These are phyloP conservation scores for Ensete glaucum DNA, from an alignment of 176 grass and related monocot species.

Conservation along the genomic window DNA sequence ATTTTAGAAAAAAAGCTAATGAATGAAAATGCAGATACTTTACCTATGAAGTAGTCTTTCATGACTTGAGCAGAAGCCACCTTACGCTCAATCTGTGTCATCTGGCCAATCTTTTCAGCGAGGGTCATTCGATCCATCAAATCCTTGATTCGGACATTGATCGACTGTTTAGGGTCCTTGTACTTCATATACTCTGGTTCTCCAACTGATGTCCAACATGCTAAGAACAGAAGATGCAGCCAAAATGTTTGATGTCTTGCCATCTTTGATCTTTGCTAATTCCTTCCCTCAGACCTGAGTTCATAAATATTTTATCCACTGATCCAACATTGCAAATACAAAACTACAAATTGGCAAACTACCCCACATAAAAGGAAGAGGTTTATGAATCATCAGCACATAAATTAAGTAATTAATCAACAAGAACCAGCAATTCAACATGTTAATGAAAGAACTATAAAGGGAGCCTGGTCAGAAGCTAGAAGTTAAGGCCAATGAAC, in stretches of 20 bases:
- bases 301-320: neutral
- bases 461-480: neutral
- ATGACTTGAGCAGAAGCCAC: constrained; percentile 78
- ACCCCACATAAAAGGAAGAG: neutral
- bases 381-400: neutral
- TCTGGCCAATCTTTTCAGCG: constrained; percentile 93
- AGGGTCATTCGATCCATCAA: constrained; percentile 83
- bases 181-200: constrained; percentile 67
- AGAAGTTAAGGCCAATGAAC: neutral
- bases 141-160: constrained; percentile 69
- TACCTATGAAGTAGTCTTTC: constrained; percentile 91
- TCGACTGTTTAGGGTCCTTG: constrained; percentile 69
- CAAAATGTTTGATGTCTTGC: neutral
- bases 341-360: neutral
- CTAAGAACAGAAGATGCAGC: constrained; percentile 41
- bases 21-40: neutral
- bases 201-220: constrained; percentile 35
- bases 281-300: neutral
- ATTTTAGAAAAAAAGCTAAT: neutral
- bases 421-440: neutral
- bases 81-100: constrained; percentile 76
- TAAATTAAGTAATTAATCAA: neutral
- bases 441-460: neutral
- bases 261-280: constrained; percentile 31
- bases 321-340: neutral